Percentiles rank a stretch among this genome's conserved stretches.
phyloP scores from a whole-genome alignment of 2,329 filamentous ascomycete genomes.

The Chrysoporthe puriensis region DNA sequence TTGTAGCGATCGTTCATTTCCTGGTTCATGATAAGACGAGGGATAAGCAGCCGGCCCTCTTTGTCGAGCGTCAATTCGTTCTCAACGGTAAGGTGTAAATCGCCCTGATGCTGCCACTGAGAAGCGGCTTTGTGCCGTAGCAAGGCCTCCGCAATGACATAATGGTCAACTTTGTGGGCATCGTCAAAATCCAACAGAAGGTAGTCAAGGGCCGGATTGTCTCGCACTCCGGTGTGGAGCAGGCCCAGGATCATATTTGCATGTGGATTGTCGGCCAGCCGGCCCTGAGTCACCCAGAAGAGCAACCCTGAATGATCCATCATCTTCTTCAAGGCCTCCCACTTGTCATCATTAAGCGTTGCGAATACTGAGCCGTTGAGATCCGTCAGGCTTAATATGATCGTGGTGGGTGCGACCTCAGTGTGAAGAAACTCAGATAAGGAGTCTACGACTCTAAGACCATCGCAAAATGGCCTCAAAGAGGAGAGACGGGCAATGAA shows the following conservation, averaged over 20 bases:
- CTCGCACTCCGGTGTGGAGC: not conserved
- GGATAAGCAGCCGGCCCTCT: not conserved
- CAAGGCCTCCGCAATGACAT: not conserved
- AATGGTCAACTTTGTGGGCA: not conserved
- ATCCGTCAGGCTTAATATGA: not conserved
- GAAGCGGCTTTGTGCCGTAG: not conserved
- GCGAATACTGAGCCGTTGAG: not conserved
- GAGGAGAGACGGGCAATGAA: no score
- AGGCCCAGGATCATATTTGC: constrained; percentile 4
- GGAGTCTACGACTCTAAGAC: not conserved
- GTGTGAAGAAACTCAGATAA: not conserved
- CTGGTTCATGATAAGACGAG: not conserved
- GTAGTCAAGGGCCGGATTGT: not conserved
- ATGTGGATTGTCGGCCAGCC: not conserved
- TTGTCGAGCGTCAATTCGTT: not conserved
- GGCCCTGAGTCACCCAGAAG: not conserved
- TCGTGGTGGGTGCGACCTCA: not conserved
- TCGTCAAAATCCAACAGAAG: not conserved
- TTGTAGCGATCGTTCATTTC: constrained; percentile 2
- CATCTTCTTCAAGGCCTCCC: not conserved
- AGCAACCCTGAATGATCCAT: not conserved
- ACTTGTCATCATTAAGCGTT: not conserved
- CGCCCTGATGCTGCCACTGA: not conserved
- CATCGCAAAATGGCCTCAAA: not conserved
- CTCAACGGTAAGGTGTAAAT: not conserved